Evolutionary conservation across 2,329 filamentous ascomycete genomes (phyloP), one percentile per base, ranked within the genome.

Genomic region (Fusarium setosum): DNA sequence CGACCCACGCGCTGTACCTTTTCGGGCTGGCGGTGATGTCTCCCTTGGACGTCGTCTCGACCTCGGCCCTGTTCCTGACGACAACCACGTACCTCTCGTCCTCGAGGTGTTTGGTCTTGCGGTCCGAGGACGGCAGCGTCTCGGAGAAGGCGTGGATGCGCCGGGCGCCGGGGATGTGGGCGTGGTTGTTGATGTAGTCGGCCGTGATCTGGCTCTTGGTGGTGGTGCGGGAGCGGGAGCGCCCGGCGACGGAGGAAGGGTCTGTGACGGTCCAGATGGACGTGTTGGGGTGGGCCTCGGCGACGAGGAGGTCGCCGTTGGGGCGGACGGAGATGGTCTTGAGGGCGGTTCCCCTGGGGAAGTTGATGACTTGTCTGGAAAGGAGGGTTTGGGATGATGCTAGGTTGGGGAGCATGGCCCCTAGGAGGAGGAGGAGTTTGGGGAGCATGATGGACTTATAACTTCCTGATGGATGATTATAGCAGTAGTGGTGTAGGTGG

Each of bases 81-180:
- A 64, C 47, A 17, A 66, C 41, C 29, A 64, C 26, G 21, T 57
- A 68, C 5, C 17, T 62, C 53, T 66, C 60, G 34, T 51, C 35
- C 11, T 29, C n/a, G n/a, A n/a, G n/a, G n/a, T n/a, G n/a, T n/a
- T n/a, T n/a, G n/a, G n/a, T 21, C 20, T 24, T 3, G n/a, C n/a
- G n/a, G n/a, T 34, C 38, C 32, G n/a, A 15, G 9, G 18, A 17
- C 5, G 12, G 20, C 8, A 26, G 37, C n/a, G 58, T 18, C 42
- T 51, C 32, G 20, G 26, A 18, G n/a, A 62, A 55, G 55, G 41
- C 42, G 6, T 23, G 15, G 41, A 62, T 31, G 31, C 11, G 11
- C 7, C 13, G 11, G 7, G 13, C 31, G 31, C 42, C 55, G 10
- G 15, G 18, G 48, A 62, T 31, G 31, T 45, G 31, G 11, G 62